Percentiles rank a stretch among this genome's conserved stretches.
phyloP scores from a whole-genome alignment of 1,284 basidiomycete genomes.

The Rhodotorula sp. region DNA sequence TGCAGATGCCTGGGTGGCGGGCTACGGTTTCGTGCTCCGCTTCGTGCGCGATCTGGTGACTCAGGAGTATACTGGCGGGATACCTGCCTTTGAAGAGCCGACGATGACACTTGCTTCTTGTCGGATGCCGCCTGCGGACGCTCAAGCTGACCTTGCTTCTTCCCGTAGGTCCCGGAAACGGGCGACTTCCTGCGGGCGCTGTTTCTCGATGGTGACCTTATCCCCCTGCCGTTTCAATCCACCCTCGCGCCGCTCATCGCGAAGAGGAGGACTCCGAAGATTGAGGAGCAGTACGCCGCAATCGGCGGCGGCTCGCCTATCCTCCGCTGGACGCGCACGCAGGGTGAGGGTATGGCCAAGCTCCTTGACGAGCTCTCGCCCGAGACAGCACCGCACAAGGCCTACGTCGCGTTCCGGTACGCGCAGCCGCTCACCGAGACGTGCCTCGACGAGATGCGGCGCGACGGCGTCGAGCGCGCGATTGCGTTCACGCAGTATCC shows the following conservation, averaged over 20 bases:
- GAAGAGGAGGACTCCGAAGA: conserved; percentile 84
- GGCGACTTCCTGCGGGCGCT: conserved; percentile 81
- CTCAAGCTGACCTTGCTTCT: conserved; percentile 5
- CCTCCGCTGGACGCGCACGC: conserved; percentile 80
- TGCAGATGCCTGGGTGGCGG: no score
- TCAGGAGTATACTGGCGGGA: no score
- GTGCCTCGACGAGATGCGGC: conserved; percentile 78
- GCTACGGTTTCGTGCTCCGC: no score
- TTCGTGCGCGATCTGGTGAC: no score
- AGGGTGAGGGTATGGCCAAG: conserved; percentile 86
- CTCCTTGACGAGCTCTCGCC: conserved; percentile 93
- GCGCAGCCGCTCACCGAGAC: conserved; percentile 85
- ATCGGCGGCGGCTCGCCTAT: conserved; percentile 99
- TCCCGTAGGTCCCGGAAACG: conserved; percentile 51
- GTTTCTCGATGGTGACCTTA: conserved; percentile 93
- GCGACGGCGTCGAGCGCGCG: conserved; percentile 87
- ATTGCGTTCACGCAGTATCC: conserved; percentile 99
- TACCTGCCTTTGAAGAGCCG: no score
- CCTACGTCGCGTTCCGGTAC: conserved; percentile 91
- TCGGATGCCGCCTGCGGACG: no score
- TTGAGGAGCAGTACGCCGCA: conserved; percentile 88
- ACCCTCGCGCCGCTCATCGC: conserved; percentile 87
- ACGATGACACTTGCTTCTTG: no score
- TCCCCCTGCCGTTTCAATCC: conserved; percentile 90
- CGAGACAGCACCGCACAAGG: conserved; percentile 89